Conservation (phyloP, 176 grass and related monocot species). For the Triticum timopheevii region DNA sequence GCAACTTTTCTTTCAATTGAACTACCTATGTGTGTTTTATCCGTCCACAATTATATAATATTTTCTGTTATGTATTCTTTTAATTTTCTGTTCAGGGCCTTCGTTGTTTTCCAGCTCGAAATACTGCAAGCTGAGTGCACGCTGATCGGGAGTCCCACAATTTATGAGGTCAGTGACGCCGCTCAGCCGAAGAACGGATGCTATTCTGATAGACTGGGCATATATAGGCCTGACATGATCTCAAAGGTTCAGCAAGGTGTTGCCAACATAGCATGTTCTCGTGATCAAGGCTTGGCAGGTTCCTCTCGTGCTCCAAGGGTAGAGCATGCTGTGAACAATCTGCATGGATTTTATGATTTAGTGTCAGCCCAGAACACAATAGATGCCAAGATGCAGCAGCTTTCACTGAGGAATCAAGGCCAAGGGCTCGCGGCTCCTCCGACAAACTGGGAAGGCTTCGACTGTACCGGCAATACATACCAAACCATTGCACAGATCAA, state of each 20-base stretch:
- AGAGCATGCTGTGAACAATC: constrained; percentile 31
- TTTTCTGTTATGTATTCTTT: neutral
- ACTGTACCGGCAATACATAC: constrained; percentile 39
- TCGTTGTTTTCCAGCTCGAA: constrained; percentile 56
- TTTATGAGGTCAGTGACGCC: constrained; percentile 39
- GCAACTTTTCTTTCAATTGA: neutral
- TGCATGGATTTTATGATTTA: constrained; percentile 20
- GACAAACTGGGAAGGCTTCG: constrained; percentile 17
- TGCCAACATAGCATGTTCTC: constrained; percentile 42
- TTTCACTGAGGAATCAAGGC: constrained; percentile 42
- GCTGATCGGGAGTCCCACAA: constrained; percentile 45
- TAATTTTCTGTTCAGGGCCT: constrained; percentile 51
- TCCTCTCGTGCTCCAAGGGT: constrained; percentile 20
- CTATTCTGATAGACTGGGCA: constrained; percentile 14
- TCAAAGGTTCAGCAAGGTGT: constrained; percentile 15
- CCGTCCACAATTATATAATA: neutral
- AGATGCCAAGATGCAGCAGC: constrained; percentile 37
- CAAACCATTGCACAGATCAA: constrained; percentile 70
- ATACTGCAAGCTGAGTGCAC: constrained; percentile 49
- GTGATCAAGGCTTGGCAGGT: constrained; percentile 3
- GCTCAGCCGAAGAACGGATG: constrained; percentile 33
- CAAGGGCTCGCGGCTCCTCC: constrained; percentile 37
- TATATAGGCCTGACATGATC: constrained; percentile 21
- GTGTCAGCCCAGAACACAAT: neutral
- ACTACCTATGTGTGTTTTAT: neutral